Percentiles rank a stretch among this genome's conserved stretches.
These are phyloP conservation scores for Aurifilum marmelostoma DNA, from an alignment of 2,329 filamentous ascomycete genomes.

Conservation along the genomic window DNA sequence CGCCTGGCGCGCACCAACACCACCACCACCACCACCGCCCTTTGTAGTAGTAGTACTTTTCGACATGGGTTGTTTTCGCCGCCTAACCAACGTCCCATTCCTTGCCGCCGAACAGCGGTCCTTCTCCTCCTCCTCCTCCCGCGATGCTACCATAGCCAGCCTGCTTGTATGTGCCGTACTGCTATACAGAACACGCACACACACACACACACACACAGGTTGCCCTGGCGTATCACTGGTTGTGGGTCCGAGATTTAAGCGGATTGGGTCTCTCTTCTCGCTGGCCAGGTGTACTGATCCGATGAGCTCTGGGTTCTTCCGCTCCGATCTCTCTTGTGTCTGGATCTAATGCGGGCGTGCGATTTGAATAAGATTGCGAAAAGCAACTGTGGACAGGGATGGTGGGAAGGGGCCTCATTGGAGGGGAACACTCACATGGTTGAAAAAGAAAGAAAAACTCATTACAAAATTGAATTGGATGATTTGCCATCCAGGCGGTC, in stretches of 20 bases:
- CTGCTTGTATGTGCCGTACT: neutral
- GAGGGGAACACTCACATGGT: neutral
- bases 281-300: neutral
- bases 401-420: neutral
- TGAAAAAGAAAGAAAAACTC: neutral
- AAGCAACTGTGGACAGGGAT: neutral
- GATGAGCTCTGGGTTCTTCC: neutral
- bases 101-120: neutral
- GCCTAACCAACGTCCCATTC: neutral
- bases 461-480: slow-evolving; percentile 6
- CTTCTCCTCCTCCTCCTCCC: neutral
- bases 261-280: neutral
- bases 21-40: too few relatives aligned
- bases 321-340: neutral
- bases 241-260: neutral
- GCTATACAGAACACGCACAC: neutral
- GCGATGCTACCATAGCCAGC: neutral
- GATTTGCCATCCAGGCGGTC: neutral
- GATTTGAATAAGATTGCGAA: slow-evolving; percentile 3
- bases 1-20: slow-evolving; percentile 7
- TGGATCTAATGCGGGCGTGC: slow-evolving; percentile 10
- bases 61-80: neutral
- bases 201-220: neutral
- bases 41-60: too few relatives aligned
- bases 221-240: neutral